Base-by-base conservation (phyloP, 495 filamentous ascomycete species). In the Bacidia rubella region DNA sequence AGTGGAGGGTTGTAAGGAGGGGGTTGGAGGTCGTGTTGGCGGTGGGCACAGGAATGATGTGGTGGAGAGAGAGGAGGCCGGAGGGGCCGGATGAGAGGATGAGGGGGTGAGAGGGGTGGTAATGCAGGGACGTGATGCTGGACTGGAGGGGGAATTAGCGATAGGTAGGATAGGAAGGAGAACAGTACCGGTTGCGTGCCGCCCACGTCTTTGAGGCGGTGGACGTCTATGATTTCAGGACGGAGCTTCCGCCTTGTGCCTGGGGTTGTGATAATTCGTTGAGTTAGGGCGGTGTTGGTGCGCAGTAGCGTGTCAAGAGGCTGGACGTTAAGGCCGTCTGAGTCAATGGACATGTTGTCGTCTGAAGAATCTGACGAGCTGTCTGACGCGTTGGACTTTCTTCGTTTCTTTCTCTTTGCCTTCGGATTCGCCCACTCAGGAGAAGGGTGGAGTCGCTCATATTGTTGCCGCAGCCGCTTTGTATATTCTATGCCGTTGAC, bases 221-320 rank as follows among this genome's bases (percentile, higher is more conserved):
- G 85, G 54, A 98, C 94, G 65, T 92, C 84, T 54, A 98, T 73
- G 22, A 87, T 80, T 64, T 93, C 90, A 26, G 90, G 83, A 32
- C 85, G 80, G 53, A 98, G 70, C 60, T 82, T 86, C 41, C 73
- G 64, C 58, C 74, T 74, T 53, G 63, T 63, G 5, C 62, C 48
- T 1, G 55, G 72, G 7, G 60, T 60, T 26, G 65, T 57, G 44
- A 72, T 66, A 40, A 63, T 63, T 11, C 70, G 62, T 49, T 68
- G 69, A 20, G 80, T 74, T 10, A 82, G 65, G 29, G 75, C 72
- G 32, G 72, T 71, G 46, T 80, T 76, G 57, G 83, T 75, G 52
- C 82, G 83, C 27, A 98, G 78, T 48, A 96, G 76, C 54, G 79
- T 77, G 15, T 88, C 85, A 20, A 98, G 72, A 3, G 90, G 87